Evolutionary conservation across 768 basidiomycete species (phyloP), one percentile per base, ranked within the genome.

Genomic region (Kwoniella shandongensis): DNA sequence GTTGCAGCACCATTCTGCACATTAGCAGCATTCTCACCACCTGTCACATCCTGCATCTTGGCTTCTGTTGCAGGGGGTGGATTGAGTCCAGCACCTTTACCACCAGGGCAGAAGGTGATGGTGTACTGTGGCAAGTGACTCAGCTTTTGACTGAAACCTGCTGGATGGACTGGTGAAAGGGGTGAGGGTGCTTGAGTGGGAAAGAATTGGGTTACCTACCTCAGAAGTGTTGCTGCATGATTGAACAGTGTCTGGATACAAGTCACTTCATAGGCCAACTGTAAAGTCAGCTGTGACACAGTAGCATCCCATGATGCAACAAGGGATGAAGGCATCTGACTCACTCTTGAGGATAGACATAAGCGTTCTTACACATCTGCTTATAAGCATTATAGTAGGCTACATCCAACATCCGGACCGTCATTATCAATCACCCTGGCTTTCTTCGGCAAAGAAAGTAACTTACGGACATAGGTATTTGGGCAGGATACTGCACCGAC

Each of bases 81-180:
- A 32, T 51, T 23, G 26, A 61, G 41, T 13, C 50, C 63, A 17
- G 54, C 32, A n/a, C 63, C 63, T 3, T 44, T 26, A 15, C 63
- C 63, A 22, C 55, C 59, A 8, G 63, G 63, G 29, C 63, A 65
- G 41, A 65, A 49, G 4, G 57, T 59, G 29, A 65, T 55, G n/a
- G 51, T 57, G 49, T 57, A 65, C 59, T 59, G 32, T 4, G n/a
- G 44, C 18, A n/a, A 48, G 6, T 6, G 32, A 32, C 32, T 13
- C 25, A 50, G 27, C n/a, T 15, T 25, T 32, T n/a, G 13, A n/a
- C 18, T 17, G 20, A 12, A 25, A 26, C 20, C 26, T 17, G 42
- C 29, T 44, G 11, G 39, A 17, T 18, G 17, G 17, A 44, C 52
- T 44, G 25, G 12, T 5, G 6, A 23, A 23, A n/a, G n/a, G n/a